These are phyloP conservation scores for Ceratobasidium sp. DNA, from an alignment of 1,284 basidiomycete genomes.

Conservation along the genomic window DNA sequence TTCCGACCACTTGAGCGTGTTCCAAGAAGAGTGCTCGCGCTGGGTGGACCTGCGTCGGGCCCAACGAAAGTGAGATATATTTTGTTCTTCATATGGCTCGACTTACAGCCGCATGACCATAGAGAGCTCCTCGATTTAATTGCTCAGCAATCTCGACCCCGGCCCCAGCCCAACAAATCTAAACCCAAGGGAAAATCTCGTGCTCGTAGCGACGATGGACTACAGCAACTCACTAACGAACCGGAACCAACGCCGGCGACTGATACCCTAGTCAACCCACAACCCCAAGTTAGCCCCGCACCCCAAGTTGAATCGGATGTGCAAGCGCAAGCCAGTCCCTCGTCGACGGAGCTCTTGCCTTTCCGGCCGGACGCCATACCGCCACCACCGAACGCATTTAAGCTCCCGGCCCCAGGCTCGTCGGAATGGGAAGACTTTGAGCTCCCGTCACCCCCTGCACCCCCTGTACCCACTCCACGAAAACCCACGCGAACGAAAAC, in stretches of 20 bases:
- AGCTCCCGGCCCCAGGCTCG: conserved; percentile 9
- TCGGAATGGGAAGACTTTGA: conserved; percentile 28
- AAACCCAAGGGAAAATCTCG: conserved; percentile 11
- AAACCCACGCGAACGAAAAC: conserved; percentile 14
- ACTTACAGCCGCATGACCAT: neutral
- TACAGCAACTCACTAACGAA: neutral
- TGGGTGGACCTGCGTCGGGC: conserved; percentile 16
- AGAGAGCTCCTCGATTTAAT: conserved; percentile 17
- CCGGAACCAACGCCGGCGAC: neutral
- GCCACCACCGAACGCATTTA: neutral
- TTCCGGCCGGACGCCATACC: neutral
- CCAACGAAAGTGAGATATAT: conserved; percentile 2
- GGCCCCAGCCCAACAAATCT: conserved; percentile 4
- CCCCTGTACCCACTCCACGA: neutral
- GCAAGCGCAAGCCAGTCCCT: neutral
- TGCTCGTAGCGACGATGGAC: neutral
- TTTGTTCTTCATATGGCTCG: conserved; percentile 21
- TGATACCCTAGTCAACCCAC: neutral
- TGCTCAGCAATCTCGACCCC: neutral
- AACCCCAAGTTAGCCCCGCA: neutral
- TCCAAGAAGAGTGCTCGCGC: conserved; percentile 47
- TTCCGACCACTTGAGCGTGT: conserved; percentile 50
- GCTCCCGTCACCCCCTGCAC: neutral
- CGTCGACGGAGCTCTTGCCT: neutral
- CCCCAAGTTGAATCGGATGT: neutral